Evolutionary conservation across 176 grass and related monocot species (phyloP), one percentile per base, ranked within the genome.

Genomic region (Saccharum spontaneum): DNA sequence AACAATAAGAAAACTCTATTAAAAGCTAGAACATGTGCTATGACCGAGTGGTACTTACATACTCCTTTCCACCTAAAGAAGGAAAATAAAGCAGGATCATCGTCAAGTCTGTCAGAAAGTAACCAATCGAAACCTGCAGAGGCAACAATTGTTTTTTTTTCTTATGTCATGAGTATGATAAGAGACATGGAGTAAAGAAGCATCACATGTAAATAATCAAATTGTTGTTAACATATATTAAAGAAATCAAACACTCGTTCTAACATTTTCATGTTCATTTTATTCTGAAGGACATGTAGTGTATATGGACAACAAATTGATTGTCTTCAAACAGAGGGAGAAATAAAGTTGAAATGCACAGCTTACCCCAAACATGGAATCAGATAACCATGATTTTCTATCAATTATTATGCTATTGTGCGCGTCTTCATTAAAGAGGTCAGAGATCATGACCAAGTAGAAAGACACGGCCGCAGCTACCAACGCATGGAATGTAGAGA

Each of bases 31-130:
- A 17, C 6, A 13, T 75, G 31, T 57, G 43, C 26, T 67, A 46
- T 65, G 57, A 52, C 44, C 79, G 71, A 69, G 30, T 70, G 79
- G 59, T 38, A 80, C 95, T 92, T 86, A 97, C 95, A 89, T 88
- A 94, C 90, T 97, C 95, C 67, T 94, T 94, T 83, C 92, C 95
- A 72, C 95, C 92, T 90, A 97, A 89, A 23, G 81, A 89, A 57
- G 92, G 95, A 71, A 94, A 94, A 81, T 86, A 66, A 78, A 82
- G 63, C 31, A 94, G 46, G 61, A 97, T 94, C 90, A 93, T 94
- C 16, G 37, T 67, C 70, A 97, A 73, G 75, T 97, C 95, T 79
- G 88, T 82, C 37, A 94, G 71, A 65, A 97, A 94, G 52, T 97
- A 97, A n/a, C 94, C 92, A 79, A 94, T 72, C 1, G 90, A 97